Base-by-base conservation (phyloP, 345 rosid species). In the Dovyalis caffra region DNA sequence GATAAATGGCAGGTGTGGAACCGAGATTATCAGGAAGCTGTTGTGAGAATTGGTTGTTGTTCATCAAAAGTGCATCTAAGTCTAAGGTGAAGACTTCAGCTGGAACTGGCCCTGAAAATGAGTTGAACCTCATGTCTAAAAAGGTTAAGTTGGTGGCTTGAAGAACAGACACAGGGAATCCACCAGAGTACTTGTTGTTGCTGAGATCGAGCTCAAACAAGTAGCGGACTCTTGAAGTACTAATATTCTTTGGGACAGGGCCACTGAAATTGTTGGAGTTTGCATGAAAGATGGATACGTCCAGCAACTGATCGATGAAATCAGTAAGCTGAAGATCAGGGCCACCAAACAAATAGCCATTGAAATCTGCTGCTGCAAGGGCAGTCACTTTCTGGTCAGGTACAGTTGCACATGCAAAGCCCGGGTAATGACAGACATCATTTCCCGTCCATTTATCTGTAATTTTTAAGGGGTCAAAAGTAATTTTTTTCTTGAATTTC, bases 131-230 rank as follows among this genome's bases (percentile, higher is more conserved):
- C 66, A 90, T 63, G 75, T 90, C 94, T 64, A 90, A 28, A 75
- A 85, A 88, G 33, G 86, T 76, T 12, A 88, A 69, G 8, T 74
- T 34, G 32, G 11, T 66, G n/a, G 79, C 85, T 0, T 7, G 8
- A 4, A 83, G 86, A 40, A 82, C 82, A 0, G 66, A 3, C n/a
- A 2, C 14, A 1, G 94, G 94, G 75, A 90, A 90, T 0, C 31
- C 57, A 0, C 87, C 87, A 0, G 5, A 2, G 34, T 70, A 34
- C 28, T 82, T 71, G 82, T 90, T 90, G 89, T 86, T 88, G 83
- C 91, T 88, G 9, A 86, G 33, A 35, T 90, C 94, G 14, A 90
- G 74, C 83, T 90, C 94, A 76, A 81, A 88, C 15, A 88, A 34
- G 71, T 5, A 85, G 2, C 56, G 34, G 35, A 83, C 32, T 16